These are phyloP conservation scores for Thielaviopsis euricoi DNA, from an alignment of 2,329 filamentous ascomycete genomes.

Conservation along the genomic window DNA sequence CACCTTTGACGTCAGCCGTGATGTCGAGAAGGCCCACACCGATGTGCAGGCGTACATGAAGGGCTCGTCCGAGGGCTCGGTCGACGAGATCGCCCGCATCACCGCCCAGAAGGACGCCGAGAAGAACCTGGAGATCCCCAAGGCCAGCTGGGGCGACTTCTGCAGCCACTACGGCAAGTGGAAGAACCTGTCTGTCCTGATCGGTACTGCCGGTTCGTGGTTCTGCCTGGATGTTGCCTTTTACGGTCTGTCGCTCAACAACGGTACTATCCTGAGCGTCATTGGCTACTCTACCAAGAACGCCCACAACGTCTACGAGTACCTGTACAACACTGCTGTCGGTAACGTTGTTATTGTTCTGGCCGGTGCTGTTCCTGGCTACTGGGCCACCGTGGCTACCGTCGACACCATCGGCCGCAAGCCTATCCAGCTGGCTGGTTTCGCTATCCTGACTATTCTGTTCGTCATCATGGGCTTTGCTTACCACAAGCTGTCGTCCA, in stretches of 20 bases:
- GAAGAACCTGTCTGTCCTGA: slow-evolving; percentile 54
- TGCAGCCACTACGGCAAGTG: slow-evolving; percentile 49
- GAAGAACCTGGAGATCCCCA: slow-evolving; percentile 42
- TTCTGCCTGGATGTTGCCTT: slow-evolving; percentile 51
- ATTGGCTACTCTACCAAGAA: slow-evolving; percentile 48
- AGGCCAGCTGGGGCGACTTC: slow-evolving; percentile 61
- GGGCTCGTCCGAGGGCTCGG: slow-evolving; percentile 42
- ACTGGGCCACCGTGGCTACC: slow-evolving; percentile 63
- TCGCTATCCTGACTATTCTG: slow-evolving; percentile 41
- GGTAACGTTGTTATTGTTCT: slow-evolving; percentile 67
- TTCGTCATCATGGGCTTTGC: slow-evolving; percentile 28
- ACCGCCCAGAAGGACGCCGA: slow-evolving; percentile 36
- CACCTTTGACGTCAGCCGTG: slow-evolving; percentile 65
- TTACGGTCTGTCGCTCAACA: slow-evolving; percentile 60
- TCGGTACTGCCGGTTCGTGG: slow-evolving; percentile 39
- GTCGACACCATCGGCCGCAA: slow-evolving; percentile 63
- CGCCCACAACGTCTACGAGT: slow-evolving; percentile 44
- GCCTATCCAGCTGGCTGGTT: slow-evolving; percentile 54
- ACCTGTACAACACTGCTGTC: slow-evolving; percentile 56
- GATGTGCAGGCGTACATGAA: slow-evolving; percentile 61
- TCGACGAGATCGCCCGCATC: slow-evolving; percentile 51
- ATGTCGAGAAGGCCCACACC: slow-evolving; percentile 55
- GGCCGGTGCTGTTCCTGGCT: slow-evolving; percentile 64
- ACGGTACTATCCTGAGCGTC: slow-evolving; percentile 50
- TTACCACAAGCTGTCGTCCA: slow-evolving; percentile 27